Evolutionary conservation across 1,284 basidiomycete genomes (phyloP), one percentile per base, ranked within the genome.

Genomic region (Veloboletus limbatus): DNA sequence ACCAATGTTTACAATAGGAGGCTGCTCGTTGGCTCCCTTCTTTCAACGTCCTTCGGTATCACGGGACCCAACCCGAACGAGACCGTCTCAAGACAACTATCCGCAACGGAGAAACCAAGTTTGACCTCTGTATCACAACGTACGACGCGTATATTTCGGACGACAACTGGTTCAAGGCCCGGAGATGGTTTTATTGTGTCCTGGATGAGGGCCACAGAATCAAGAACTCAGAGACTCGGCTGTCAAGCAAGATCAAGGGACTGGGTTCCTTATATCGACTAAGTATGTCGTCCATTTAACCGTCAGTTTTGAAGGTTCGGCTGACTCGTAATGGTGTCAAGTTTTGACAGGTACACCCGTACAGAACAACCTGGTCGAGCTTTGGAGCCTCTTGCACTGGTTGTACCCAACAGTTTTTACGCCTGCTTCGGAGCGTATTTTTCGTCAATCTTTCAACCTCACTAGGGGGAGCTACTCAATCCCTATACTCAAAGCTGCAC

Each of bases 281-380:
- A 21, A 73, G 77, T 78, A 48, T 32, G 66, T 55, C 6, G 14
- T 41, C 21, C 14, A 13, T 8, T 6, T 11, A n/a, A 16, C 5
- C 27, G 14, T 35, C 47, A 16, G n/a, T 46, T 40, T 40, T 17
- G 8, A 16, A 25, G 6, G 9, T 18, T 43, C 6, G 17, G 5
- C 36, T 53, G 11, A 65, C 25, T 18, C n/a, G n/a, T 31, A 10
- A 26, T n/a, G 6, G 21, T 31, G 13, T 38, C 39, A 25, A 80
- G 78, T 83, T 47, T 64, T 83, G 28, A 82, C 78, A 0, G 81
- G 81, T 3, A 83, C 81, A 0, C 82, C 81, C 0, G 70, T 84
- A 0, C 81, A 84, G 51, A 83, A 83, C 52, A 79, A 84, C 50
- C 61, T 83, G 8, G 57, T 72, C n/a, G 81, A 83, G 55, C 65